Percentiles rank a stretch among this genome's conserved stretches.
Evolutionary conservation across 768 basidiomycete genomes (phyloP).

Genomic region (Dacryopinax spathularia): DNA sequence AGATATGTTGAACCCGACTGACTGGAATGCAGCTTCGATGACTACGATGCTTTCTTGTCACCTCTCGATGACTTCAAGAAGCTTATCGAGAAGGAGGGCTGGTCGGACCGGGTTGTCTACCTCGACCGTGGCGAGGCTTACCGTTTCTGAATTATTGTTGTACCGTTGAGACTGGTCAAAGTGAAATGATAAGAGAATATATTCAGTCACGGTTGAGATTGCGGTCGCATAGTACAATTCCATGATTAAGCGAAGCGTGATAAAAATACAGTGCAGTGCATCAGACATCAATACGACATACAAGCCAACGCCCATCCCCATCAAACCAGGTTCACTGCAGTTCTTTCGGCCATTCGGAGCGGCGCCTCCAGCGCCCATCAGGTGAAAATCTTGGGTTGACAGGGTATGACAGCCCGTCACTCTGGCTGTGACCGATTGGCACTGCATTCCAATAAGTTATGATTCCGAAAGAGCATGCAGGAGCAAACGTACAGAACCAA

Average conservation of each 20-base stretch:
- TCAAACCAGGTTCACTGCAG: slow-evolving; percentile 32
- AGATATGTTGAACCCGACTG: not conserved
- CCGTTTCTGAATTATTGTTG: slow-evolving; percentile 10
- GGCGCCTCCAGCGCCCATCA: slow-evolving; percentile 50
- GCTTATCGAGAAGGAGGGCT: slow-evolving; percentile 19
- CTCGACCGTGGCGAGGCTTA: slow-evolving; percentile 22
- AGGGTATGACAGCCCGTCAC: slow-evolving; percentile 49
- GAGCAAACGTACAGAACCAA: slow-evolving; percentile 63
- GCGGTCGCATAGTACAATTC: not conserved
- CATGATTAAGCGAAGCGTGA: not conserved
- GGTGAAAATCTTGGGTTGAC: slow-evolving; percentile 60
- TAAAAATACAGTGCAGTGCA: slow-evolving; percentile 3
- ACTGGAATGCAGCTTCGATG: slow-evolving; percentile 9
- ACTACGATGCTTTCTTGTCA: slow-evolving; percentile 22
- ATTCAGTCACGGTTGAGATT: not conserved
- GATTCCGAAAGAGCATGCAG: not conserved
- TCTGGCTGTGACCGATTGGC: slow-evolving; percentile 37
- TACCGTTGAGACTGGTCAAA: not conserved
- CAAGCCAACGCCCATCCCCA: no score
- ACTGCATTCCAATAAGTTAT: slow-evolving; percentile 19
- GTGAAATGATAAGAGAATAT: no score
- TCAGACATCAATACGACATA: no score
- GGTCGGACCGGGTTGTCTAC: slow-evolving; percentile 21
- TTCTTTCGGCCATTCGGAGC: slow-evolving; percentile 56
- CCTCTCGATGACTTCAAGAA: slow-evolving; percentile 23